phyloP scores from a whole-genome alignment of 176 grass and related monocot species.

The Cenchrus fungigraminus region DNA sequence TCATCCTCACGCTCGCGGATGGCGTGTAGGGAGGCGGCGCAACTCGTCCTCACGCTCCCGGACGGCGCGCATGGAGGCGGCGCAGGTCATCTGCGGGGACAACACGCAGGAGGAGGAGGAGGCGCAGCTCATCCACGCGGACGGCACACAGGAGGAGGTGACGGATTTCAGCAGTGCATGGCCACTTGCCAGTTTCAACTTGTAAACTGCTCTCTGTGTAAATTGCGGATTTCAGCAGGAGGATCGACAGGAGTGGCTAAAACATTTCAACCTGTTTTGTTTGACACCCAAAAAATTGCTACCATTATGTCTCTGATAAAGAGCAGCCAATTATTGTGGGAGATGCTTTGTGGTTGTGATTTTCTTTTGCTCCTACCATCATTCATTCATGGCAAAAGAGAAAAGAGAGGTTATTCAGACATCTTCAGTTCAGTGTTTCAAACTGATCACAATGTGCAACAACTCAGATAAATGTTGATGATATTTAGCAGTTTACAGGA shows the following conservation, averaged over 20 bases:
- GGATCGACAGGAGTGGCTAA: background rate
- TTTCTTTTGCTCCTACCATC: conserved; percentile 27
- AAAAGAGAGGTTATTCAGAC: background rate
- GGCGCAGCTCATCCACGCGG: too few species aligned
- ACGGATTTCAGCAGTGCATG: too few species aligned
- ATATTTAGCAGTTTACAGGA: too few species aligned
- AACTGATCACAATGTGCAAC: background rate
- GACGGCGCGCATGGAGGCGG: too few species aligned
- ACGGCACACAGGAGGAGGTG: too few species aligned
- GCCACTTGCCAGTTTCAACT: too few species aligned
- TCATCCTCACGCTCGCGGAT: too few species aligned
- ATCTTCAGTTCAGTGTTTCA: conserved; percentile 3
- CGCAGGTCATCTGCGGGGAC: too few species aligned
- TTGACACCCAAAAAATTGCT: background rate
- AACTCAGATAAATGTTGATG: background rate
- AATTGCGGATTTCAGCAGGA: background rate
- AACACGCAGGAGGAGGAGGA: too few species aligned
- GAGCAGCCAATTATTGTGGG: conserved; percentile 19
- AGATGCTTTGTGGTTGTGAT: conserved; percentile 19
- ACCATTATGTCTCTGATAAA: background rate
- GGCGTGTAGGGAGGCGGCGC: too few species aligned
- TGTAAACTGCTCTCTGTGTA: background rate
- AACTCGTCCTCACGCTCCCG: too few species aligned
- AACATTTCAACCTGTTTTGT: background rate
- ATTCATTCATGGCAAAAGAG: background rate